phyloP scores from a whole-genome alignment of 345 rosid species.

The Trapa bicornis region DNA sequence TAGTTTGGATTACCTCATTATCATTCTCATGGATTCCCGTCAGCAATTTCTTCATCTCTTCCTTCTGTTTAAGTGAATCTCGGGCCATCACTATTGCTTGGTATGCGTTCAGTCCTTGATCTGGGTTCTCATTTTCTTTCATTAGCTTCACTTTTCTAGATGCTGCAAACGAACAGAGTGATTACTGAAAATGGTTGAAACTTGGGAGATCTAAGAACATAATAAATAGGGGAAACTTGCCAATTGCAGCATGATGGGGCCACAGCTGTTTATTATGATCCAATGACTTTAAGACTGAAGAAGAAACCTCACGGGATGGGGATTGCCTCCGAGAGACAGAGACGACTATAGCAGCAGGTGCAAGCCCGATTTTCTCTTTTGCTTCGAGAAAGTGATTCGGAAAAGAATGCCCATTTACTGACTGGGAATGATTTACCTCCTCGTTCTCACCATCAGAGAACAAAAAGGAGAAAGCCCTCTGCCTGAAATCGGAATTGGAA shows the following conservation, averaged over 20 bases:
- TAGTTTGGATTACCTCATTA: slow-evolving; percentile 45
- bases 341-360: slow-evolving; percentile 70
- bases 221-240: slow-evolving; percentile 28
- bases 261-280: slow-evolving; percentile 52
- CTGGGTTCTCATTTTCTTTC: slow-evolving; percentile 72
- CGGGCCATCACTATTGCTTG: slow-evolving; percentile 76
- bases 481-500: slow-evolving; percentile 71
- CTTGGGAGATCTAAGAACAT: background rate
- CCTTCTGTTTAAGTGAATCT: slow-evolving; percentile 67
- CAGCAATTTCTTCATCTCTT: slow-evolving; percentile 51
- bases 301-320: slow-evolving; percentile 25
- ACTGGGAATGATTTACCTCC: slow-evolving; percentile 61
- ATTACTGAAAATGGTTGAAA: background rate
- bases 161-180: slow-evolving; percentile 15
- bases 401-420: slow-evolving; percentile 65
- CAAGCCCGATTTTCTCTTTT: slow-evolving; percentile 54
- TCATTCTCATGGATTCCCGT: slow-evolving; percentile 50
- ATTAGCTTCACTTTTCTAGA: slow-evolving; percentile 34
- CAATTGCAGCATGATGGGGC: slow-evolving; percentile 36
- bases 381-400: slow-evolving; percentile 71
- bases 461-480: slow-evolving; percentile 71
- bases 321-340: slow-evolving; percentile 42
- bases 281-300: slow-evolving; percentile 37
- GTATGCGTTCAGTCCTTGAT: slow-evolving; percentile 48
- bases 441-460: slow-evolving; percentile 70